Conservation (phyloP, 177 flowering plant genomes). For the Vitis hybrid region DNA sequence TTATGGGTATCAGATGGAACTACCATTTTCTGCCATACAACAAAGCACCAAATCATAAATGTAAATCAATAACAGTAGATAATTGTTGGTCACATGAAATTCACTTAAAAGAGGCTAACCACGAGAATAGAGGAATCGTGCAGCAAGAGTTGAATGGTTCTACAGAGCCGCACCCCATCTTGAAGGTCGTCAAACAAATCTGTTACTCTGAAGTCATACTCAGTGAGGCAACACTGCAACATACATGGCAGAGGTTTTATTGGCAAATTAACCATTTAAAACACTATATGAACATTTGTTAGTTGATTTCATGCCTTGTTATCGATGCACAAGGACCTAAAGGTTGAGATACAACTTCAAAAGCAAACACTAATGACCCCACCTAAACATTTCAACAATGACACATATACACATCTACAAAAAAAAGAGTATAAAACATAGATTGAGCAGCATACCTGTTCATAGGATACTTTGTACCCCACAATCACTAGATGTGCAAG, state of each 20-base stretch:
- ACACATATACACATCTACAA: background rate
- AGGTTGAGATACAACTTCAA: background rate
- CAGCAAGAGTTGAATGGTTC: constrained; percentile 76
- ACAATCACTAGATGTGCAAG: constrained; percentile 77
- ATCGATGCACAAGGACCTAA: background rate
- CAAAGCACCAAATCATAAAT: constrained; percentile 11
- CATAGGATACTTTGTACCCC: constrained; percentile 78
- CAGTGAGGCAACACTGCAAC: constrained; percentile 69
- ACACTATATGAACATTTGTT: background rate
- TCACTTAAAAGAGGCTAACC: constrained; percentile 37
- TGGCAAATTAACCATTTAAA: background rate
- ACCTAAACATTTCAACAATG: background rate
- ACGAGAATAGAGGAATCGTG: constrained; percentile 69
- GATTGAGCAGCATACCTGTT: constrained; percentile 59
- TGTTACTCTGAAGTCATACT: constrained; percentile 68
- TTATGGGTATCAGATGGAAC: constrained; percentile 81
- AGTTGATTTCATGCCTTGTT: constrained; percentile 1
- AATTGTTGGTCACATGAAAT: background rate
- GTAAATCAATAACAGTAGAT: background rate
- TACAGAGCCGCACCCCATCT: constrained; percentile 88
- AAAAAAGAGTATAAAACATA: background rate
- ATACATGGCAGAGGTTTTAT: background rate
- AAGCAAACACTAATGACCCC: background rate
- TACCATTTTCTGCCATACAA: constrained; percentile 60
- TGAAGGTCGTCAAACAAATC: constrained; percentile 80